Evolutionary conservation across 2,329 filamentous ascomycete species (phyloP).

Genomic region (Cordyceps javanica): DNA sequence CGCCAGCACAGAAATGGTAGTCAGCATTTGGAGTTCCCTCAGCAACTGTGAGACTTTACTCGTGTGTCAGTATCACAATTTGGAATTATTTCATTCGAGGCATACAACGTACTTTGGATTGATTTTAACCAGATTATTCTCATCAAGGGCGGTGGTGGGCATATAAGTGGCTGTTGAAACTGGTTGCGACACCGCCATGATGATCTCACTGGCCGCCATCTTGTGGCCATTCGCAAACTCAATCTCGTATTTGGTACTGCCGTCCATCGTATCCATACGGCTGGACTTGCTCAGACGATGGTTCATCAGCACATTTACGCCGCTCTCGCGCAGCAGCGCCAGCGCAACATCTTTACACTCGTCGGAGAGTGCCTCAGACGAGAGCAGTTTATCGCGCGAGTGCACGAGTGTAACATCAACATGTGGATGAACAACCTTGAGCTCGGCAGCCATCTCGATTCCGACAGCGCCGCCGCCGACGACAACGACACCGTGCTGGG

Average conservation of each 20-base stretch:
- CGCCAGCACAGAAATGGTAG: conserved; percentile 63
- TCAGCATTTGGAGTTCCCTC: conserved; percentile 47
- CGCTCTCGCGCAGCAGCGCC: conserved; percentile 51
- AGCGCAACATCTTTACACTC: conserved; percentile 60
- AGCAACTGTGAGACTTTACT: conserved; percentile 52
- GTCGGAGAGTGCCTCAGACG: conserved; percentile 64
- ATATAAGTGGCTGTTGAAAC: conserved; percentile 58
- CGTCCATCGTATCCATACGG: conserved; percentile 39
- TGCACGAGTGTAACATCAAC: conserved; percentile 68
- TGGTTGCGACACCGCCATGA: conserved; percentile 62
- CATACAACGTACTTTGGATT: conserved; percentile 36
- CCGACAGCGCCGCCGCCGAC: conserved; percentile 76
- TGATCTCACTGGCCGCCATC: conserved; percentile 57
- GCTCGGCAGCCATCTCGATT: conserved; percentile 74
- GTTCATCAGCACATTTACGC: conserved; percentile 59
- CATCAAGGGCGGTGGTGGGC: conserved; percentile 50
- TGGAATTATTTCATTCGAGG: conserved; percentile 1
- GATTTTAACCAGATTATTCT: conserved; percentile 61
- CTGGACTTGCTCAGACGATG: conserved; percentile 48
- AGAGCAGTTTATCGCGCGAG: conserved; percentile 63
- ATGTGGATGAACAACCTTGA: conserved; percentile 61
- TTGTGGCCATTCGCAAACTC: conserved; percentile 54
- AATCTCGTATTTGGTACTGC: conserved; percentile 38
- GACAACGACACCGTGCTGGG: conserved; percentile 56
- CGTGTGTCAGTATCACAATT: not conserved